Evolutionary conservation across 306 rosid species (phyloP), one percentile per base, ranked within the genome.

Genomic region (Vachellia collinsii): DNA sequence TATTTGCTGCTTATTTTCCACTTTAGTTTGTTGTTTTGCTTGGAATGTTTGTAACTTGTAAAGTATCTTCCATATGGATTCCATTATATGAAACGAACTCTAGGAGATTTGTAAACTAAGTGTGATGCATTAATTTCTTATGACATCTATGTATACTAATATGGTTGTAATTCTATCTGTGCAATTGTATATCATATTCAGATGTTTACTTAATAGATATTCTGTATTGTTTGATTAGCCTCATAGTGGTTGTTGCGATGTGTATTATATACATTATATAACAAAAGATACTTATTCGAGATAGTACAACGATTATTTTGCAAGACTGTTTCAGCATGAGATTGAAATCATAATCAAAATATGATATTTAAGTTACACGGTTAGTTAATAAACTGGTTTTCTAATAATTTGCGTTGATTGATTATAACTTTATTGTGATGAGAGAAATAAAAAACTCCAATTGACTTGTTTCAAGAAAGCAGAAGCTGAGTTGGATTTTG

Each of bases 11-110:
- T 82, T 54, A 80, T 58, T 50, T 77, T 77, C 63, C 64, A 37
- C 37, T 81, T 53, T 70, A n/a, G 63, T 87, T 46, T 77, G 63
- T 56, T 84, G 59, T 39, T 79, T 87, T 78, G 72, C 37, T 69
- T 78, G 77, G 66, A 76, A 47, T 81, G 77, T 46, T 86, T 85
- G 88, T 86, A 85, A 83, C 81, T 68, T 74, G 87, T 85, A 82
- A 80, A 88, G 78, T 78, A 19, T 53, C 83, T 59, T 84, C 74
- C 81, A 36, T 80, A 75, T 68, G 47, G 42, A 11, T 79, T 80
- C 51, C 72, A 48, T 58, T 70, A 63, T 77, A 20, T 79, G 80
- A 54, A 14, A 20, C 19, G 19, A 12, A 59, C 65, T 16, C 9
- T 3, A 38, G 23, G 75, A 70, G 38, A 74, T 36, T 29, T 72